These are phyloP conservation scores for Oldenlandia corymbosa DNA, from an alignment of 257 asterid genomes.

Conservation along the genomic window DNA sequence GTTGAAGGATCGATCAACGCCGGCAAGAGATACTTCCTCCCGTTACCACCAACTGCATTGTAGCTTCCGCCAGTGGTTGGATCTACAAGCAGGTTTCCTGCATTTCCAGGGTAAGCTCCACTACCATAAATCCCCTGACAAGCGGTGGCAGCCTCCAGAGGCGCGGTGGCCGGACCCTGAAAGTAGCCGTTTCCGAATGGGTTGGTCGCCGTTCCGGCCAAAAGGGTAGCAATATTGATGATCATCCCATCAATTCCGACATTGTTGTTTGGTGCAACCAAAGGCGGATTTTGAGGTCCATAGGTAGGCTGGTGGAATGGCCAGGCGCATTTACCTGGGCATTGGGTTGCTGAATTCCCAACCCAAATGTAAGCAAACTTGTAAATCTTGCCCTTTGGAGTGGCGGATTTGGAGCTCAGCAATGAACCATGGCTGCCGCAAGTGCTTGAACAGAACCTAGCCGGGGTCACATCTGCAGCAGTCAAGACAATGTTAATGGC, in stretches of 20 bases:
- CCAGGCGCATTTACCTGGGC: constrained; percentile 60
- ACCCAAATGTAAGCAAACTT: constrained; percentile 56
- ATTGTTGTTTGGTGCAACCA: constrained; percentile 47
- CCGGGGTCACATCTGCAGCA: constrained; percentile 43
- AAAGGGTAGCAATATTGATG: constrained; percentile 38
- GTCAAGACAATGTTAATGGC: constrained; percentile 48
- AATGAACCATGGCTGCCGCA: constrained; percentile 56
- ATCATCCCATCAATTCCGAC: constrained; percentile 48
- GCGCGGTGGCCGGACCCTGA: constrained; percentile 50
- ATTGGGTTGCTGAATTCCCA: constrained; percentile 47
- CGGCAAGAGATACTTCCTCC: constrained; percentile 44
- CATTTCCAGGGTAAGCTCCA: constrained; percentile 60
- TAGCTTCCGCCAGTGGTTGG: constrained; percentile 53
- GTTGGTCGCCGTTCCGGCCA: constrained; percentile 51
- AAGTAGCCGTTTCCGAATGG: constrained; percentile 52
- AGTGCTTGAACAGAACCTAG: constrained; percentile 44
- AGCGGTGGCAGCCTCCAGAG: constrained; percentile 57
- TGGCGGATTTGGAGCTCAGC: constrained; percentile 20
- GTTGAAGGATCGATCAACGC: constrained; percentile 47
- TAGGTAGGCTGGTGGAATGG: constrained; percentile 58
- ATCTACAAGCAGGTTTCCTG: constrained; percentile 53
- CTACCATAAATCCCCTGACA: constrained; percentile 47
- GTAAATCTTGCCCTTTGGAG: constrained; percentile 28
- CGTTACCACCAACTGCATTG: constrained; percentile 44
- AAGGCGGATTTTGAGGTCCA: constrained; percentile 50